Conservation (phyloP, 768 basidiomycete species). For the Imleria badia region DNA sequence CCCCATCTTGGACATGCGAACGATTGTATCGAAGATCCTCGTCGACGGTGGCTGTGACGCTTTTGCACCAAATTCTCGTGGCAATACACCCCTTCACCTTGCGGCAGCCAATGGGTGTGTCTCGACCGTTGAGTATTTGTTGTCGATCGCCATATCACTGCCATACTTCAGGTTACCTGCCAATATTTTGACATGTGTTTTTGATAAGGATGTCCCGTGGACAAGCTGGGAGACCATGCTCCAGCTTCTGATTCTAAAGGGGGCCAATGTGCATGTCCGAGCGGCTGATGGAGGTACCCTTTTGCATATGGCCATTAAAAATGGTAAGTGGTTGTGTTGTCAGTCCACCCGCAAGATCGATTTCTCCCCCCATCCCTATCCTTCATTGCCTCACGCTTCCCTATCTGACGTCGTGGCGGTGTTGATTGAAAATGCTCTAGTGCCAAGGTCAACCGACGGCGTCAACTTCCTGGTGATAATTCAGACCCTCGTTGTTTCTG, state of each 20-base stretch:
- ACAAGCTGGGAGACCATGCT: neutral
- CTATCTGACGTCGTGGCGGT: too few relatives aligned
- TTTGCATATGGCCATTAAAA: neutral
- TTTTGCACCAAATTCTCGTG: neutral
- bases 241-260: neutral
- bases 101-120: neutral
- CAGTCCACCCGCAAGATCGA: too few relatives aligned
- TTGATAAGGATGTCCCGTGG: too few relatives aligned
- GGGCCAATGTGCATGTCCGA: neutral
- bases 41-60: constrained; percentile 1
- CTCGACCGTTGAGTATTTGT: neutral
- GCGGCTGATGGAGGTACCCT: neutral
- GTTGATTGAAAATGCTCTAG: too few relatives aligned
- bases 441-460: too few relatives aligned
- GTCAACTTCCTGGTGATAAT: too few relatives aligned
- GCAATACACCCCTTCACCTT: neutral
- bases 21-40: neutral
- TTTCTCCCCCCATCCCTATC: too few relatives aligned
- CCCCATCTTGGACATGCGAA: too few relatives aligned
- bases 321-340: too few relatives aligned
- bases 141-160: neutral
- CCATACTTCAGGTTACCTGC: neutral
- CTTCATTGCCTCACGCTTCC: too few relatives aligned
- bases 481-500: too few relatives aligned
- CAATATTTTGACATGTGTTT: neutral